Evolutionary conservation across 768 basidiomycete species (phyloP).

Genomic region (Gymnopilus dilepis): DNA sequence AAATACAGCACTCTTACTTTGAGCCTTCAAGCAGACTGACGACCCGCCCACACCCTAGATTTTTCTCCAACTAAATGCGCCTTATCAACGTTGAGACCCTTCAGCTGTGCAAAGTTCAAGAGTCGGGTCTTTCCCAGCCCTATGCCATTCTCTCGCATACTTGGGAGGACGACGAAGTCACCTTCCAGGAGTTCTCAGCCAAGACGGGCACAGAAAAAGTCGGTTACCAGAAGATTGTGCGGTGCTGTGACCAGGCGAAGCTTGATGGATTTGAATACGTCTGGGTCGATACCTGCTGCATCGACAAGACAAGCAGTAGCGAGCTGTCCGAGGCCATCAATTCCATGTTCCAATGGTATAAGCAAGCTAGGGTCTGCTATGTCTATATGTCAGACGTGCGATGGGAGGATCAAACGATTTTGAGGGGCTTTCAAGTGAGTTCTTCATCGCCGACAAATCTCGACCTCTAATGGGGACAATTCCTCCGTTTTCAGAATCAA

Average conservation of each 20-base stretch:
- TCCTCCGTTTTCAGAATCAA: no score
- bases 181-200: neutral
- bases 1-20: no score
- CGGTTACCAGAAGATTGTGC: conserved; percentile 13
- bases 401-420: no score
- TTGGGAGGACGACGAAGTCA: neutral
- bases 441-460: no score
- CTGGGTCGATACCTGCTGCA: conserved; percentile 22
- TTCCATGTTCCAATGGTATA: conserved; percentile 25
- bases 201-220: neutral
- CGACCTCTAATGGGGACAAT: no score
- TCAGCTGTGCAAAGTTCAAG: neutral
- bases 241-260: conserved; percentile 13
- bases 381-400: conserved; percentile 15
- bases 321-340: no score
- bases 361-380: conserved; percentile 10
- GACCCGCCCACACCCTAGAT: no score
- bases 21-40: no score
- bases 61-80: no score
- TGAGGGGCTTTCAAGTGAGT: no score
- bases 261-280: conserved; percentile 7
- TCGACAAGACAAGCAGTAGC: conserved; percentile 19
- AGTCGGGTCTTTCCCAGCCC: no score
- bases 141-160: neutral
- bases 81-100: neutral